Evolutionary conservation across 2,329 filamentous ascomycete genomes (phyloP), one percentile per base, ranked within the genome.

Genomic region (Aspergillus felis): DNA sequence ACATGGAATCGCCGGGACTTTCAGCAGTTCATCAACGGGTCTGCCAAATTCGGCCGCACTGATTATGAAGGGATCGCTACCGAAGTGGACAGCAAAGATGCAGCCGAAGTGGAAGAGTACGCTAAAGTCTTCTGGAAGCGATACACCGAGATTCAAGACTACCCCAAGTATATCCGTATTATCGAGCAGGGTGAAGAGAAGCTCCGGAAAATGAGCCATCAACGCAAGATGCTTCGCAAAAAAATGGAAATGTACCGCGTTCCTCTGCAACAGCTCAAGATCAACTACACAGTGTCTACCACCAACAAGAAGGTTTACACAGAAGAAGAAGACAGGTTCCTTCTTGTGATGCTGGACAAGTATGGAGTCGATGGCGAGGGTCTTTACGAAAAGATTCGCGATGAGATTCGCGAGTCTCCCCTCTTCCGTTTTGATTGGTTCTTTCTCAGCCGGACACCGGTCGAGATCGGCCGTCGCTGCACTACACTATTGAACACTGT

Each of bases 271-370:
- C 94, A 99, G 76, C 86, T 99, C 69, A 96, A 96, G 81, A 92
- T 99, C 79, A 97, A 96, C 78, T 99, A 99, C 76, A 96, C 92
- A 0, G 94, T 99, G 28, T 96, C 92, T 6, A 99, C 94, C 2
- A 99, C 95, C 9, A 99, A 99, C 84, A 99, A 99, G 81, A 99
- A 99, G 79, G 92, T 99, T 1, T 99, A 99, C 73, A 97, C 92
- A 0, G 95, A 99, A 72, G 94, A 99, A 71, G 94, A 99, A 74
- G 94, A 99, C 71, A 86, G 94, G 3, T 99, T 99, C 77, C 77
- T 99, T 53, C 82, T 99, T 35, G 93, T 99, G 51, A 88, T 97
- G 77, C 82, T 99, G 5, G 92, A 99, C 76, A 90, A 88, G 74
- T 89, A 92, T 66, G 94, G 95, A 6, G 87, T 99, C 38, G 95